Percentiles rank a stretch among this genome's conserved stretches.
These are phyloP conservation scores for Opeltia flavorubescens DNA, from an alignment of 495 filamentous ascomycete genomes.

Conservation along the genomic window DNA sequence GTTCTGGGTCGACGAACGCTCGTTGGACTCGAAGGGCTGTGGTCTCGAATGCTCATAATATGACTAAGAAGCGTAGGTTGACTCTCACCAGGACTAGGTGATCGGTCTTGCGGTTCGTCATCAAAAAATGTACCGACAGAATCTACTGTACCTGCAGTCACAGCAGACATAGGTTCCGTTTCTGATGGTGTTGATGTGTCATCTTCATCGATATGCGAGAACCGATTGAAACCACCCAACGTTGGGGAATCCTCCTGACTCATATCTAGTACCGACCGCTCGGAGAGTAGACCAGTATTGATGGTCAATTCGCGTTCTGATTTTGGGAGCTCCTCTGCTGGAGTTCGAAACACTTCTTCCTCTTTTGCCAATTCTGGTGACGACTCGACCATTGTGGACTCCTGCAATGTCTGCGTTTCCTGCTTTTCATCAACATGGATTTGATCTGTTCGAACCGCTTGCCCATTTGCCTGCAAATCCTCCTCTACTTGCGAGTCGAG, in stretches of 20 bases:
- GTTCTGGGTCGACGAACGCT: constrained; percentile 18
- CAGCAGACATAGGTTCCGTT: constrained; percentile 26
- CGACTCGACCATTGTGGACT: no score
- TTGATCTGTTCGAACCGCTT: not conserved
- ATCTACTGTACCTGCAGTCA: constrained; percentile 33
- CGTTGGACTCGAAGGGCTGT: constrained; percentile 20
- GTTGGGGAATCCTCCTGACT: constrained; percentile 48
- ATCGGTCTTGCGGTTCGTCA: constrained; percentile 51
- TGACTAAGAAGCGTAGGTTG: constrained; percentile 36
- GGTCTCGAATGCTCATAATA: constrained; percentile 37
- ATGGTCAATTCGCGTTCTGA: constrained; percentile 15
- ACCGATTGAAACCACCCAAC: constrained; percentile 50
- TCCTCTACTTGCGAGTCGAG: constrained; percentile 24
- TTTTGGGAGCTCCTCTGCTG: constrained; percentile 6
- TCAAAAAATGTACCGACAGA: constrained; percentile 57
- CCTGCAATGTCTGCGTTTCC: not conserved
- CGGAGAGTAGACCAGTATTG: constrained; percentile 13
- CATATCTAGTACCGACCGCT: constrained; percentile 13
- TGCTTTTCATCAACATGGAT: not conserved
- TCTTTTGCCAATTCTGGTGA: not conserved
- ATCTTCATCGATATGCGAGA: constrained; percentile 24
- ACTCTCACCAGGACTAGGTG: constrained; percentile 23
- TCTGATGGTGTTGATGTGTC: constrained; percentile 35
- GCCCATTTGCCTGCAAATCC: constrained; percentile 22
- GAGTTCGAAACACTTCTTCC: constrained; percentile 4